Conservation (phyloP, 1,139 yeast species). For the Casaregolazyma lundiana region DNA sequence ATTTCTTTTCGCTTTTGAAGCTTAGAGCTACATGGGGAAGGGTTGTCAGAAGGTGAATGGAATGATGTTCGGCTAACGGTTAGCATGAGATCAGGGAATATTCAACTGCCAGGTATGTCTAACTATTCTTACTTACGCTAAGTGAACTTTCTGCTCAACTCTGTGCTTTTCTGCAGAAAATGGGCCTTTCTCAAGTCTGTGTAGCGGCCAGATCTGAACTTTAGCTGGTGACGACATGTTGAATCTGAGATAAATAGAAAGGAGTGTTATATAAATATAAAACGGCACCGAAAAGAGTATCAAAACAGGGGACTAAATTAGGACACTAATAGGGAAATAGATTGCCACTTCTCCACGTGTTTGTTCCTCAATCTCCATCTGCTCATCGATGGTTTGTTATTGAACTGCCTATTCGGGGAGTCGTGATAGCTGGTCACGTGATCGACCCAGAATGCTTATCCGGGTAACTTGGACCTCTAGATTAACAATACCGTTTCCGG, state of each 20-base stretch:
- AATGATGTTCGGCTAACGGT: constrained; percentile 21
- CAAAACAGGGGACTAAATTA: no score
- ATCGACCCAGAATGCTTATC: not conserved
- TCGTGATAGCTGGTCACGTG: constrained; percentile 1
- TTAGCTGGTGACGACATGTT: constrained; percentile 18
- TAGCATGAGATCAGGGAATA: not conserved
- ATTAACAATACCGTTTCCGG: no score
- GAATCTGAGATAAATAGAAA: not conserved
- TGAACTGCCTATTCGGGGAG: not conserved
- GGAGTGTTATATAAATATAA: not conserved
- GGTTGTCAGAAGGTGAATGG: constrained; percentile 24
- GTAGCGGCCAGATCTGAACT: constrained; percentile 4
- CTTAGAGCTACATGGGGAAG: constrained; percentile 27
- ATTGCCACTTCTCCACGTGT: not conserved
- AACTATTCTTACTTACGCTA: constrained; percentile 20
- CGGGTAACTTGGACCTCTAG: not conserved
- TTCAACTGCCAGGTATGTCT: not conserved
- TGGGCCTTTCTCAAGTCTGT: constrained; percentile 3
- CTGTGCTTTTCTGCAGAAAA: constrained; percentile 11
- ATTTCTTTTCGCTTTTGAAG: constrained; percentile 21
- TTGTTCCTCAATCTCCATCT: no score
- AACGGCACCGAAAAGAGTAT: no score
- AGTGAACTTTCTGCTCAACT: constrained; percentile 22
- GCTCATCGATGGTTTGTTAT: not conserved
- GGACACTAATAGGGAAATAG: constrained; percentile 1